phyloP scores from a whole-genome alignment of 2,329 filamentous ascomycete species.

The Penicillium sclerotigenum region DNA sequence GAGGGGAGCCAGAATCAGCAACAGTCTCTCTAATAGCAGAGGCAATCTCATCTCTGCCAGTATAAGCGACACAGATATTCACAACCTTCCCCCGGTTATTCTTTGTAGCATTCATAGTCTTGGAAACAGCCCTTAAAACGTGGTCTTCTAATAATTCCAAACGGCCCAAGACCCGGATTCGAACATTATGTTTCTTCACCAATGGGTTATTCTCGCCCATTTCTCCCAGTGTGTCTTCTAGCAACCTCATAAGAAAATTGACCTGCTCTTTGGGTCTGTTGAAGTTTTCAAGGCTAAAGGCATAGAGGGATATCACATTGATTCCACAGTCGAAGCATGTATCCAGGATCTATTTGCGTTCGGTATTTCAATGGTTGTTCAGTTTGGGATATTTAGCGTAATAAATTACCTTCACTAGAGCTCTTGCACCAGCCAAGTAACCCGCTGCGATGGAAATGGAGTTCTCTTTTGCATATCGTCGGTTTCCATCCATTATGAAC shows the following conservation, averaged over 20 bases:
- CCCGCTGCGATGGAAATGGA: not conserved
- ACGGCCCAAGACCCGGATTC: not conserved
- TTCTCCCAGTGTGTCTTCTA: not conserved
- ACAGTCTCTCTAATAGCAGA: not conserved
- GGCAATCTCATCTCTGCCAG: not conserved
- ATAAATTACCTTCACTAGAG: not conserved
- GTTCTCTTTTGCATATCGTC: conserved; percentile 8
- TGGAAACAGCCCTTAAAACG: not conserved
- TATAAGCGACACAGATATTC: not conserved
- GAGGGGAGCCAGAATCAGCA: not conserved
- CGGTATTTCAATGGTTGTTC: not conserved
- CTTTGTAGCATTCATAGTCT: not conserved
- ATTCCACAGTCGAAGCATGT: not conserved
- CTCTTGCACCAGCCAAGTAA: not conserved
- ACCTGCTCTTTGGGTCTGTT: conserved; percentile 10
- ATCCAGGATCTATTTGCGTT: not conserved
- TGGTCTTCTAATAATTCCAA: not conserved
- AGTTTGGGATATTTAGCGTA: not conserved
- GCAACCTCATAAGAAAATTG: not conserved
- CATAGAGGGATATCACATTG: conserved; percentile 9
- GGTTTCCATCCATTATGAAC: conserved; percentile 16
- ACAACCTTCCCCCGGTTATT: not conserved
- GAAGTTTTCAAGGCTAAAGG: conserved; percentile 18
- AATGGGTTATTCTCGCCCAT: not conserved
- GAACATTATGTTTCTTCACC: not conserved